Conservation (phyloP, 177 flowering plant species). For the Vitis hybrid region DNA sequence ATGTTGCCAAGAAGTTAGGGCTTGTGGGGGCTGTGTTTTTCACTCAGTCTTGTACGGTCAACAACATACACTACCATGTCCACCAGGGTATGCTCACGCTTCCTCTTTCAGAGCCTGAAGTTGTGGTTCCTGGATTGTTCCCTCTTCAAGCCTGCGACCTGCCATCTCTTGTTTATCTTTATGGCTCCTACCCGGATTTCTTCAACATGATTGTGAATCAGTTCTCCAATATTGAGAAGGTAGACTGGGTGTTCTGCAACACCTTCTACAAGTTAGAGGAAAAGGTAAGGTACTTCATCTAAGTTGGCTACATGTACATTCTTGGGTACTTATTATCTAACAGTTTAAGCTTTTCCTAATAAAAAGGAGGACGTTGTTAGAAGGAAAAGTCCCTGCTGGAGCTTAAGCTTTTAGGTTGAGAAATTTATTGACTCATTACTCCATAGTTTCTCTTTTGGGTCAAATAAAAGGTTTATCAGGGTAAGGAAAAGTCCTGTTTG, state of each 20-base stretch:
- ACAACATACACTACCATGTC: conserved; percentile 11
- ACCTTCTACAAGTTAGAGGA: no score
- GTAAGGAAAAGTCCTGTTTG: no score
- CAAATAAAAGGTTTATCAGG: no score
- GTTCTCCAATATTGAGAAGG: conserved; percentile 19
- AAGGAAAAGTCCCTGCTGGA: no score
- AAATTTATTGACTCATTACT: no score
- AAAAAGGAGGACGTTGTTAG: no score
- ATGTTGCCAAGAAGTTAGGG: conserved; percentile 15
- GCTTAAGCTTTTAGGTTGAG: no score
- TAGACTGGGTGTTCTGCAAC: conserved; percentile 22
- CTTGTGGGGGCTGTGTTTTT: conserved; percentile 9
- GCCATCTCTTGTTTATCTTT: conserved; percentile 13
- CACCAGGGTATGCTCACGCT: conserved; percentile 11
- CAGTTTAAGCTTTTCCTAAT: no score
- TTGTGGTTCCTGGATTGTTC: conserved; percentile 22
- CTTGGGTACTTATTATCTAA: no score
- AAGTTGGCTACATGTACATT: no score
- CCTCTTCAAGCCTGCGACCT: conserved; percentile 13
- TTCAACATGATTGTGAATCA: conserved; percentile 12
- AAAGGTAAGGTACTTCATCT: conserved; percentile 9
- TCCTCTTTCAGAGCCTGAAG: conserved; percentile 3
- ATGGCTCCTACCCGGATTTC: conserved; percentile 10
- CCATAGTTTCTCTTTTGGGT: no score
- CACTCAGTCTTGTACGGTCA: conserved; percentile 12